Evolutionary conservation across 202 grass and related monocot genomes (phyloP), one percentile per base, ranked within the genome.

Genomic region (Eragrostis tef): DNA sequence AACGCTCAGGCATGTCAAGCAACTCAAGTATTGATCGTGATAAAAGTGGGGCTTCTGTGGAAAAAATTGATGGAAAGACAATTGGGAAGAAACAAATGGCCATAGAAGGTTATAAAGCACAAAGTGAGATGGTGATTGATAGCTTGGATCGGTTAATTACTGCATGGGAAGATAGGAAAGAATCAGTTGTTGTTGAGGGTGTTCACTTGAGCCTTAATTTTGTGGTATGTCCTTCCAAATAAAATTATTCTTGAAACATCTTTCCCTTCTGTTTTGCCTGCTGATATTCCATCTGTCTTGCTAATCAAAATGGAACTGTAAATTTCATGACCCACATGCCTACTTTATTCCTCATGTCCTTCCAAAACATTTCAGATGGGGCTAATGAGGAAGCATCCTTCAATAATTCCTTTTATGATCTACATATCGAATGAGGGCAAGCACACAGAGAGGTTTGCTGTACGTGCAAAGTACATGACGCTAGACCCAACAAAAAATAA

Each of bases 181-280:
- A 98, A 86, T 98, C 95, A 3, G 92, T 94, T 65, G 86, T 98
- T 48, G 77, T 98, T 57, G 95, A 98, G 82, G 95, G 92, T 69
- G 95, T 98, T 81, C 95, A 98, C 69, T 76, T 98, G 66, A 95
- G 95, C 87, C 92, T 95, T 88, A 98, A 98, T 87, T 95, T 98
- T 87, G 95, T 98, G 92, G 92, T 98, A 85, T 34, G 91, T 89
- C 39, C 27, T 85, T 75, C 21, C 39, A 29, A 73, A 11, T 9
- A 46, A 46, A 74, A 68, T 61, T 51, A 0, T 29, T 79, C 70
- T 16, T 5, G 1, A 14, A 44, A 46, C 6, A 49, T 67, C 24
- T 51, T 75, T 75, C 66, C 8, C 19, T 36, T 51, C 3, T n/a
- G 20, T 84, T 74, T 15, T 78, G 64, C 8, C 22, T 9, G 46